Base-by-base conservation (phyloP, 106 monocot genomes). In the Posidonia australis region DNA sequence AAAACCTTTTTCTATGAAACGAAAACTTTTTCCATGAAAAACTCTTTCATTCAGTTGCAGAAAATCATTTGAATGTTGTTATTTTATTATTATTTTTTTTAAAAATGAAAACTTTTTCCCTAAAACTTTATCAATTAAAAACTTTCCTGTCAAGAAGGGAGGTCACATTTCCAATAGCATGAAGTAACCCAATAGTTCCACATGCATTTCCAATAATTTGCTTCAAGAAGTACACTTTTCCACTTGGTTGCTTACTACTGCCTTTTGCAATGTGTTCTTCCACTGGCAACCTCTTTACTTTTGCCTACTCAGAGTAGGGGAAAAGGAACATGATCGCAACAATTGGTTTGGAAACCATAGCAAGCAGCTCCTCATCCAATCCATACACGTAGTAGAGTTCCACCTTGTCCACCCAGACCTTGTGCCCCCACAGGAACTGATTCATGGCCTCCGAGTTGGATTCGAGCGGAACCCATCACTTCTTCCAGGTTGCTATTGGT, bases 321-420 rank as follows among this genome's bases (percentile, higher is more conserved):
- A 80, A 94, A 42, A 86, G 84, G 41, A 94, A 84, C 25, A 94
- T 21, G 23, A 94, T 89, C 22, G 93, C 86, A 29, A 94, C 80
- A 41, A 94, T 86, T 29, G 93, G 93, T 63, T 81, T 79, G 18
- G 93, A 89, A 26, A 94, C 93, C 86, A 89, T 82, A 23, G 79
- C 81, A 5, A 94, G 75, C 19, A 86, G 68, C 69, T 94, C 89
- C 0, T 84, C 82, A 28, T 89, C 93, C 27, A 94, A 63, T 19
- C 93, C 89, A 28, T 94, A 94, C 6, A 94, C 93, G 44, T 94
- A 89, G 66, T 77, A 86, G 65, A 94, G 83, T 76, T 94, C 89
- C 66, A 53, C 82, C 47, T 72, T 77, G 51, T 69, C 73, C 72
- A 86, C 89, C 46, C 78, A 79, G 9, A 94, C 79, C 9, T 89